Evolutionary conservation across 345 rosid species (phyloP), one percentile per base, ranked within the genome.

Genomic region (Xanthoceras sorbifolium): DNA sequence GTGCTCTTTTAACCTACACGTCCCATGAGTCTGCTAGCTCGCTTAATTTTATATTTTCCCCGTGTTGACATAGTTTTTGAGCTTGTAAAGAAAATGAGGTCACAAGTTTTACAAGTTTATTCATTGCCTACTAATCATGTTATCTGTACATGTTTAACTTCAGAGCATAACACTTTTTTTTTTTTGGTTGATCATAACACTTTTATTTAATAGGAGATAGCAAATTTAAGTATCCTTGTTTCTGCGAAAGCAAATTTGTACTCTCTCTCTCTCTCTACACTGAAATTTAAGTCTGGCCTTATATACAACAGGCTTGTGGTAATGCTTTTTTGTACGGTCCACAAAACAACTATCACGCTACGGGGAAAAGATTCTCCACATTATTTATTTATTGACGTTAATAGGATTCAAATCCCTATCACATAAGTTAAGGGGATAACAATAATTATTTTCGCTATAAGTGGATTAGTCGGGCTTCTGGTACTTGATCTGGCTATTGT

Each of bases 41-140:
- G 1, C 17, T 68, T 68, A 25, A 23, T 25, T 68, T 68, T 50
- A 25, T 12, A 2, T 42, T 23, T 23, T 25, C 20, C 29, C 17
- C 5, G 22, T 54, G 64, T 64, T 36, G 20, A 31, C 64, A 72
- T 72, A 68, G 66, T 63, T 32, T 60, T 26, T 29, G 34, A 22
- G 42, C 44, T n/a, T 12, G 4, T 3, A 10, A 42, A 67, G 50
- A 22, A n/a, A n/a, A 20, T 22, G 46, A 62, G 72, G 63, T 32
- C 28, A 44, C 25, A 36, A 67, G 72, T 40, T 6, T 22, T 28
- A 28, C 69, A 57, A 74, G 61, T 59, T 71, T 60, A 76, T 69
- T 74, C 34, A 64, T 55, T 31, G 3, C 38, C 69, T 61, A 31
- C 48, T 64, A 38, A 77, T 60, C 31, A 65, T 34, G 23, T 55